A percentile compares a stretch with the other conserved stretches of the same genome.
Conservation (phyloP, 2,329 filamentous ascomycete genomes). For the Rutstroemia sp. region DNA sequence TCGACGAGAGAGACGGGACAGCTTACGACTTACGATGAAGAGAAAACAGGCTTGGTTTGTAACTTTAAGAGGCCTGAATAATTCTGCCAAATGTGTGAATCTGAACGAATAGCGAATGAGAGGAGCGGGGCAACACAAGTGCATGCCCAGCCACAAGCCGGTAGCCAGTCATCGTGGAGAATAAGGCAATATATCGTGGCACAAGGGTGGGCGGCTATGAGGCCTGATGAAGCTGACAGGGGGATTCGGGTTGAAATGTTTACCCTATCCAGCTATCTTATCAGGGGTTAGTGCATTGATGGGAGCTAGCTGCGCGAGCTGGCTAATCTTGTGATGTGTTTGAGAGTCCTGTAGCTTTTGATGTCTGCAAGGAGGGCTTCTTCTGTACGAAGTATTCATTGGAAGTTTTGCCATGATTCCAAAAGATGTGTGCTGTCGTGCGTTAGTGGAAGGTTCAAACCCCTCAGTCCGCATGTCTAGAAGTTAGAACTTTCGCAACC, state of each 20-base stretch:
- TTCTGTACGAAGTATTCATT: too few species aligned
- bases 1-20: not conserved
- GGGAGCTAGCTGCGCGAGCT: not conserved
- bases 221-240: not conserved
- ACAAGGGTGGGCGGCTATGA: slow-evolving; percentile 7
- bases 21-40: not conserved
- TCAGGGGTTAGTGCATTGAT: not conserved
- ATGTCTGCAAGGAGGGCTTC: too few species aligned
- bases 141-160: not conserved
- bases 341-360: too few species aligned
- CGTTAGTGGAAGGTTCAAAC: too few species aligned
- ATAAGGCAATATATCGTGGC: not conserved
- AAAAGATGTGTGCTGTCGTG: too few species aligned
- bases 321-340: not conserved
- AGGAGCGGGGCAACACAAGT: slow-evolving; percentile 1
- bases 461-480: too few species aligned
- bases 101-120: slow-evolving; percentile 3
- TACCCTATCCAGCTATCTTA: not conserved
- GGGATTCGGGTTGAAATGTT: not conserved
- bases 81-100: slow-evolving; percentile 6
- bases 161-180: slow-evolving; percentile 1
- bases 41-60: not conserved
- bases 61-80: not conserved
- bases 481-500: too few species aligned
- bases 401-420: too few species aligned